These are phyloP conservation scores for Rheum nobile DNA, from an alignment of 148 eudicot genomes.

Conservation along the genomic window DNA sequence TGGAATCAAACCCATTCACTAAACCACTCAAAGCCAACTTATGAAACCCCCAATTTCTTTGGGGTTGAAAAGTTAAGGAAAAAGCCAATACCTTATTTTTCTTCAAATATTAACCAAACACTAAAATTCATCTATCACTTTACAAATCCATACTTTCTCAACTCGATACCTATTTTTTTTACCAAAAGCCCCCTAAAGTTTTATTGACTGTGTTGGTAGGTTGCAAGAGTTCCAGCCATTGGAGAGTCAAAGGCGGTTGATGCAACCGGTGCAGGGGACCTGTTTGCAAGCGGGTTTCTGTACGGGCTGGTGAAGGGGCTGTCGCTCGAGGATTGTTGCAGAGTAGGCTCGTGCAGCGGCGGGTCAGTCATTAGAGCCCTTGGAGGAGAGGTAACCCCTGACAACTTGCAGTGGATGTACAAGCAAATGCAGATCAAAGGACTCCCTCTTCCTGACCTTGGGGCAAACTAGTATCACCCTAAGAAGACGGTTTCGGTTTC, in stretches of 20 bases:
- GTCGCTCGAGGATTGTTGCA: conserved; percentile 76
- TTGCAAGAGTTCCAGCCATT: conserved; percentile 47
- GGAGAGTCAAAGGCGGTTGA: conserved; percentile 62
- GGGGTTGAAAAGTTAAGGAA: too few relatives aligned
- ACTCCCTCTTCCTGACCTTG: conserved; percentile 33
- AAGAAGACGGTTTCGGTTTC: background rate
- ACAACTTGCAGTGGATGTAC: conserved; percentile 94
- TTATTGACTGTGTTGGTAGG: background rate
- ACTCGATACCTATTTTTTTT: too few relatives aligned
- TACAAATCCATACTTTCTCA: too few relatives aligned
- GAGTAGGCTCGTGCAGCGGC: conserved; percentile 84
- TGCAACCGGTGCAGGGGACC: conserved; percentile 97
- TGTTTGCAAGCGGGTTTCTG: conserved; percentile 88
- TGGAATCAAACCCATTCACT: too few relatives aligned
- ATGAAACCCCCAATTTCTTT: too few relatives aligned
- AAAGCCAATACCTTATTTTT: too few relatives aligned
- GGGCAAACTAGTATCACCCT: background rate
- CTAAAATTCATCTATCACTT: too few relatives aligned
- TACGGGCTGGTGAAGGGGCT: conserved; percentile 77
- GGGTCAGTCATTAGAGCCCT: conserved; percentile 88
- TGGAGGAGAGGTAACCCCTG: conserved; percentile 84
- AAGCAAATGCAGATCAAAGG: conserved; percentile 77
- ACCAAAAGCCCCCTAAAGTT: too few relatives aligned
- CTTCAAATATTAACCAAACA: too few relatives aligned
- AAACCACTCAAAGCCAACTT: too few relatives aligned